phyloP scores from a whole-genome alignment of 2,329 filamentous ascomycete genomes.

The Pseudogymnoascus destructans region DNA sequence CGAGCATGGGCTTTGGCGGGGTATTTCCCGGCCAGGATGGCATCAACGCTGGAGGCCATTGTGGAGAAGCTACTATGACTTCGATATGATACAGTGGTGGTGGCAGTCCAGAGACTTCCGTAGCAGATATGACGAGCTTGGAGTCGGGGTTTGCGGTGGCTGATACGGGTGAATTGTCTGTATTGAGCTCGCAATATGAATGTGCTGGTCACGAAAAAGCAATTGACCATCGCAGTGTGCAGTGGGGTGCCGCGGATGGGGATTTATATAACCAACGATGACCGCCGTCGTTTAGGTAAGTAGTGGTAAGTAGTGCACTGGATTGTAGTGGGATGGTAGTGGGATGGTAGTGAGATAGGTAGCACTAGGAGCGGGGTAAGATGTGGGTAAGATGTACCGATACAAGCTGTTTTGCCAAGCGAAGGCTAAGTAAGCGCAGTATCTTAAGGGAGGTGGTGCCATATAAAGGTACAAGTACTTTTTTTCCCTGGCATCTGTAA shows the following conservation, averaged over 20 bases:
- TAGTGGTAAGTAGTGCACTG: not conserved
- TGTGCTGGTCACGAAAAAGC: conserved; percentile 4
- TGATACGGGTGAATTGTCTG: not conserved
- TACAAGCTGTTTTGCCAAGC: conserved; percentile 2
- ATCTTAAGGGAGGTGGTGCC: not conserved
- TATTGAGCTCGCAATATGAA: conserved; percentile 4
- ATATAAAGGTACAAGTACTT: not conserved
- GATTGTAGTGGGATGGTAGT: not conserved
- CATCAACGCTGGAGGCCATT: conserved; percentile 14
- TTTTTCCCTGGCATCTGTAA: not conserved
- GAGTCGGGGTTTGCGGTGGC: not conserved
- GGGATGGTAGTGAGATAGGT: not conserved
- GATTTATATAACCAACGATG: conserved; percentile 3
- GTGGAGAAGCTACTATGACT: conserved; percentile 4
- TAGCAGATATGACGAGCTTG: not conserved
- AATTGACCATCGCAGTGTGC: not conserved
- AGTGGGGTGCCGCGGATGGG: not conserved
- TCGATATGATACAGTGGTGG: not conserved
- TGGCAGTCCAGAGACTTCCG: not conserved
- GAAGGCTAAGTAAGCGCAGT: not conserved
- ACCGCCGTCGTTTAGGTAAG: not conserved
- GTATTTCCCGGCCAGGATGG: conserved; percentile 48
- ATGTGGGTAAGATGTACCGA: not conserved
- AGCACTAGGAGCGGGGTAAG: not conserved
- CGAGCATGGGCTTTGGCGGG: conserved; percentile 80